phyloP scores from a whole-genome alignment of 1,284 basidiomycete genomes.

The Leccinum fallax region DNA sequence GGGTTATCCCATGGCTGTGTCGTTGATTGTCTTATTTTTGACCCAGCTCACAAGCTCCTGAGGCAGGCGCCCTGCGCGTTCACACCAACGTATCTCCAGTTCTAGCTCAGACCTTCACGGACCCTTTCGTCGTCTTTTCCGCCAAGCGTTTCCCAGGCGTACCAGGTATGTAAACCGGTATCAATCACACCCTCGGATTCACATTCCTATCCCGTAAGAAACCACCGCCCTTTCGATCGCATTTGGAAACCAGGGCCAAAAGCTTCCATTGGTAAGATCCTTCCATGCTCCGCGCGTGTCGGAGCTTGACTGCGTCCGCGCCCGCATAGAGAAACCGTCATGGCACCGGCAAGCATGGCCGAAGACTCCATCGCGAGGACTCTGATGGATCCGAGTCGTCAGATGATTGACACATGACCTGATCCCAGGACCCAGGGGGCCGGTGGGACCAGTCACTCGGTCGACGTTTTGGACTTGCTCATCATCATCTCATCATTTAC shows the following conservation, averaged over 20 bases:
- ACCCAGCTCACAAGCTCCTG: constrained; percentile 69
- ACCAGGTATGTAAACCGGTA: constrained; percentile 60
- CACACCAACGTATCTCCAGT: constrained; percentile 70
- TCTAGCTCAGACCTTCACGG: constrained; percentile 82
- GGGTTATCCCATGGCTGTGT: constrained; percentile 21
- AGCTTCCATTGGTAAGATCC: constrained; percentile 75
- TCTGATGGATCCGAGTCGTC: constrained; percentile 53
- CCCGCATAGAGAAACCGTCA: constrained; percentile 65
- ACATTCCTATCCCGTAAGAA: constrained; percentile 46
- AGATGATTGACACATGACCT: constrained; percentile 37
- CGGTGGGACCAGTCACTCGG: not conserved
- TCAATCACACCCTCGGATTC: constrained; percentile 14
- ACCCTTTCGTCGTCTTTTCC: constrained; percentile 89
- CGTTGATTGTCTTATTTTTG: constrained; percentile 27
- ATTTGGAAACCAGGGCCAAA: constrained; percentile 91
- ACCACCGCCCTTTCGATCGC: constrained; percentile 88
- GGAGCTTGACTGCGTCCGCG: constrained; percentile 29
- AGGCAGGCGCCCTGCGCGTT: constrained; percentile 62
- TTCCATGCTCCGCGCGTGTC: constrained; percentile 25
- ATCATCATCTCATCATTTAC: constrained; percentile 26
- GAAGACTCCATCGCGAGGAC: constrained; percentile 50
- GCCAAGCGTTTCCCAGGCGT: constrained; percentile 94
- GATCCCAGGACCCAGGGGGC: constrained; percentile 13
- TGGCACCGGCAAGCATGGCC: constrained; percentile 56
- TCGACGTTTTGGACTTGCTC: constrained; percentile 9